Evolutionary conservation across 139 green algal genomes (phyloP).

Genomic region (Eudorina sp.): DNA sequence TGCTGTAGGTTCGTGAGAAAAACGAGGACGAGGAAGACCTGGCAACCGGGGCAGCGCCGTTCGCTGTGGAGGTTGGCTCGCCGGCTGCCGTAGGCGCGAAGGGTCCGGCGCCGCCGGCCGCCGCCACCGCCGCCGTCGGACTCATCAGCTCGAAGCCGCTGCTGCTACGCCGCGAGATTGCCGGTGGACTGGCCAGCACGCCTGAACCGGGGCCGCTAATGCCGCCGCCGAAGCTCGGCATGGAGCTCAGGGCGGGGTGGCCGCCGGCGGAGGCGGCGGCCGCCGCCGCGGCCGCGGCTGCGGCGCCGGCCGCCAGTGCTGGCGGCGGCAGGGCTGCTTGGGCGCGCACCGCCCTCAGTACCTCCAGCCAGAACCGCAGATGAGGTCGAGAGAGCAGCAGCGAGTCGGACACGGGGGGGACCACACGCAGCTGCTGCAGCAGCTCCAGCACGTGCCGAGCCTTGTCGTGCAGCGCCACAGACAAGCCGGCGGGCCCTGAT

Average conservation of each 20-base stretch:
- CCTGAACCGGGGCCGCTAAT: neutral
- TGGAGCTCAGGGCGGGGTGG: neutral
- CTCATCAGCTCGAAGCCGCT: neutral
- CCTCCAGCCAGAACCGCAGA: slow-evolving; percentile 52
- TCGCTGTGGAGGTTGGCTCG: neutral
- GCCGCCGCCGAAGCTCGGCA: neutral
- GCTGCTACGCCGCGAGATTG: slow-evolving; percentile 23
- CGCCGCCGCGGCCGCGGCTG: neutral
- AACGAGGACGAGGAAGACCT: neutral
- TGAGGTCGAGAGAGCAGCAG: slow-evolving; percentile 13
- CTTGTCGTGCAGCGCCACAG: slow-evolving; percentile 34
- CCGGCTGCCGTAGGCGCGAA: neutral
- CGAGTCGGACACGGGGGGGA: slow-evolving; percentile 46
- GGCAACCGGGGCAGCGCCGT: neutral
- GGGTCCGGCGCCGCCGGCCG: no score
- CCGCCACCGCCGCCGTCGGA: neutral
- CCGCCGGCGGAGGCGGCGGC: neutral
- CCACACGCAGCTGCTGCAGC: slow-evolving; percentile 42
- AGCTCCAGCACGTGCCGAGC: slow-evolving; percentile 49
- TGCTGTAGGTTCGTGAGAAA: slow-evolving; percentile 43
- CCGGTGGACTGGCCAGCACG: neutral
- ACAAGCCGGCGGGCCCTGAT: neutral
- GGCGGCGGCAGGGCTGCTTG: neutral
- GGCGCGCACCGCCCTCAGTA: neutral
- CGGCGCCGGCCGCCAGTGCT: neutral